Evolutionary conservation across 176 grass and related monocot species (phyloP).

Genomic region (Aechmea fasciata): DNA sequence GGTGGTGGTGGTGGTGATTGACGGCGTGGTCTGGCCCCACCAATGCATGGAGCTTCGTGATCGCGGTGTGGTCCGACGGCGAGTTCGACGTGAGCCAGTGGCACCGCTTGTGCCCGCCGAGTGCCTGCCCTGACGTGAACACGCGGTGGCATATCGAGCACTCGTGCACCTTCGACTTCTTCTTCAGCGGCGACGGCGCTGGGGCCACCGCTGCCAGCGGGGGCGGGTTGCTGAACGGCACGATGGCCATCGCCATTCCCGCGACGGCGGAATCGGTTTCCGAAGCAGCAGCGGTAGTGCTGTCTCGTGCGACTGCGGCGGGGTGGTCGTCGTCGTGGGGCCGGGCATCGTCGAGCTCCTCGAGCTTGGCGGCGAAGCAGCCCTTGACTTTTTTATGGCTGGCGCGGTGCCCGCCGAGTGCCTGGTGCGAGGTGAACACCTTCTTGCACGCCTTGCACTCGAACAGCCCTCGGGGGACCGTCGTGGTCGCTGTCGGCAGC

Average conservation of each 20-base stretch:
- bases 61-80: constrained; percentile 11
- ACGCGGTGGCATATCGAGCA: constrained; percentile 84
- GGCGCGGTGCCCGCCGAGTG: constrained; percentile 72
- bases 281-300: background rate
- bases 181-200: constrained; percentile 24
- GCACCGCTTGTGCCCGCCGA: constrained; percentile 87
- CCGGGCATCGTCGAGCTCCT: constrained; percentile 7
- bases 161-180: constrained; percentile 77
- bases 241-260: constrained; percentile 23
- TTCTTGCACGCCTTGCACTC: constrained; percentile 93
- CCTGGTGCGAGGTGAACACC: constrained; percentile 87
- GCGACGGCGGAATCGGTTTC: background rate
- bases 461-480: constrained; percentile 33
- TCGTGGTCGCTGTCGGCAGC: background rate
- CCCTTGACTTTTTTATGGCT: constrained; percentile 95
- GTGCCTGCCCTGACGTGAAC: constrained; percentile 80
- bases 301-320: background rate
- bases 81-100: constrained; percentile 68
- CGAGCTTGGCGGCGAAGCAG: constrained; percentile 42
- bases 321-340: background rate
- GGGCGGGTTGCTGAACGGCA: constrained; percentile 18
- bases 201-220: background rate
- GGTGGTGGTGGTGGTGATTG: constrained; percentile 23
- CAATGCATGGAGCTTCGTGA: constrained; percentile 22
- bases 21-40: background rate